These are phyloP conservation scores for Populus alba DNA, from an alignment of 345 rosid genomes.

Conservation along the genomic window DNA sequence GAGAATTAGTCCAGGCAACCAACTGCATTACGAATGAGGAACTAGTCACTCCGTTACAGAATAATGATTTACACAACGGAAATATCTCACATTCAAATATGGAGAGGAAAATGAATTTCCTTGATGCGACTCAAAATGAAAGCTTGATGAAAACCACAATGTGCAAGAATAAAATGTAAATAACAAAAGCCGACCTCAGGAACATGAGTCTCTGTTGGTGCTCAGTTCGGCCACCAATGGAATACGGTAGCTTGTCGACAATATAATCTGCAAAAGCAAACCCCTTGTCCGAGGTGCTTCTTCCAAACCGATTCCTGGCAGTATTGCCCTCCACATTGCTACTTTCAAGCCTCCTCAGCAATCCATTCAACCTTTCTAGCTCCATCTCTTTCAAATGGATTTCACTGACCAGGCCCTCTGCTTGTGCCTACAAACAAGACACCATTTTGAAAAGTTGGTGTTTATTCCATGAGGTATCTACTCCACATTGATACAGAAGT, in stretches of 20 bases:
- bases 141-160: slow-evolving; percentile 80
- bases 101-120: background rate
- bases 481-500: background rate
- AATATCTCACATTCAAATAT: background rate
- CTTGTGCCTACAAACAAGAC: slow-evolving; percentile 60
- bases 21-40: background rate
- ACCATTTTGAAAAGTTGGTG: background rate
- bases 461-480: background rate
- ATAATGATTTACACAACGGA: background rate
- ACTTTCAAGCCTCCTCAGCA: slow-evolving; percentile 58
- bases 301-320: slow-evolving; percentile 68
- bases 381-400: slow-evolving; percentile 69
- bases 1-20: background rate
- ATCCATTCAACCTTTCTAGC: slow-evolving; percentile 63
- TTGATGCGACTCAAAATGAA: slow-evolving; percentile 57
- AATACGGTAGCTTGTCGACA: slow-evolving; percentile 59
- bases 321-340: slow-evolving; percentile 49
- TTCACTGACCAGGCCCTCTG: slow-evolving; percentile 75
- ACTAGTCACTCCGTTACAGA: background rate
- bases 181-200: slow-evolving; percentile 80
- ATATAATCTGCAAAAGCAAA: slow-evolving; percentile 48
- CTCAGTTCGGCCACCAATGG: slow-evolving; percentile 49
- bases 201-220: slow-evolving; percentile 64
- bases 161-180: slow-evolving; percentile 74
- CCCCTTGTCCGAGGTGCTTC: slow-evolving; percentile 56